Conservation (phyloP, 192 early-diverging fungal species). For the Gaertneriomyces sp. region DNA sequence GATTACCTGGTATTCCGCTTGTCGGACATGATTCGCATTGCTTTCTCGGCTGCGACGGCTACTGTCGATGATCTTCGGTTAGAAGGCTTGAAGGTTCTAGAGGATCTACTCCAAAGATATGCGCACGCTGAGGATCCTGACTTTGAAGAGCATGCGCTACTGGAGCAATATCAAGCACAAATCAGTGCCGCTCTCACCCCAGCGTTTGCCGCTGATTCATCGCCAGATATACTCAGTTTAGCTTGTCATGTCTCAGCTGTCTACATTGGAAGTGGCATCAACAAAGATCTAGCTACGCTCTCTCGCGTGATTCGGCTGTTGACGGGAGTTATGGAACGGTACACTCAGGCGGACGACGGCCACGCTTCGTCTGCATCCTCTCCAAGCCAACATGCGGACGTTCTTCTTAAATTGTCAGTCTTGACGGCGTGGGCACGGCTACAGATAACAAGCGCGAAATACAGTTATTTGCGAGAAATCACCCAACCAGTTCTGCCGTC, state of each 20-base stretch:
- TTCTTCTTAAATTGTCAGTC: conserved; percentile 73
- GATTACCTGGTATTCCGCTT: conserved; percentile 76
- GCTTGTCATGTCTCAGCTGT: conserved; percentile 78
- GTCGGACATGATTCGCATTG: conserved; percentile 83
- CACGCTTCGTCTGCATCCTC: too few relatives aligned
- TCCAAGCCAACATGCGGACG: conserved; percentile 69
- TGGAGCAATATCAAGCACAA: conserved; percentile 93
- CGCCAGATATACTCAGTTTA: conserved; percentile 68
- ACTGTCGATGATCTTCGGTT: conserved; percentile 69
- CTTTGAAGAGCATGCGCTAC: conserved; percentile 70
- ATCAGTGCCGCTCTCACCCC: conserved; percentile 89
- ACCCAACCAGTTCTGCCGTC: conserved; percentile 47
- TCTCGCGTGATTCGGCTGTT: conserved; percentile 70
- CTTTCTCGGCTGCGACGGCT: conserved; percentile 82
- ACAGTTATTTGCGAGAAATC: conserved; percentile 59
- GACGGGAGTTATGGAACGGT: conserved; percentile 65
- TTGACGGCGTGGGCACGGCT: conserved; percentile 79
- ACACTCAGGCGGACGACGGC: conserved; percentile 20
- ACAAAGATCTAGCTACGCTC: conserved; percentile 69
- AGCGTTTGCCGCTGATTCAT: conserved; percentile 70
- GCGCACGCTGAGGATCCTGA: conserved; percentile 81
- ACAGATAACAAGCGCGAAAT: conserved; percentile 60
- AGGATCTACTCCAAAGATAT: conserved; percentile 75
- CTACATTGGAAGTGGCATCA: conserved; percentile 85
- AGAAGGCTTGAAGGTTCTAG: conserved; percentile 75